Evolutionary conservation across 2,329 filamentous ascomycete genomes (phyloP), one percentile per base, ranked within the genome.

Genomic region (Furcasterigmium sp.): DNA sequence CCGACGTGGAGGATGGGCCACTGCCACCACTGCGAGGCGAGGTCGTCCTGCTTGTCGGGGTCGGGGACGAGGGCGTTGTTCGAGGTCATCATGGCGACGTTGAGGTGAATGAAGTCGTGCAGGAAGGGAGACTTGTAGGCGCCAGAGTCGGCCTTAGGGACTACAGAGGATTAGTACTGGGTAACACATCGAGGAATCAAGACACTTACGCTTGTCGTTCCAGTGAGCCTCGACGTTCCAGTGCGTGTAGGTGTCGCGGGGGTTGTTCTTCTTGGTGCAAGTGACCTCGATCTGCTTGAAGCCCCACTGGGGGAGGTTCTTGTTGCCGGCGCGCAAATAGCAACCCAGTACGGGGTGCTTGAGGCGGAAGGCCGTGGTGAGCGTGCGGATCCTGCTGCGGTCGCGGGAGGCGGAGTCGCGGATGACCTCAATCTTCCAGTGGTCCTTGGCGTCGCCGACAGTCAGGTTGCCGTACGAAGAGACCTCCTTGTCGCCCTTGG

Each of bases 21-120:
- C 69, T 98, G 91, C 93, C 93, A 98, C 75, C 91, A 96, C 53
- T 90, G 76, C 13, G 93, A 98, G 25, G 93, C 93, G 38, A 98
- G 80, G 59, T 98, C 93, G 58, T 98, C 93, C 65, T 98, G 93
- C 78, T 98, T 98, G 65, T 98, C 93, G 5, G 93, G 91, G 59
- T 98, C 93, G 4, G 93, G 93, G 17, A 98, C 89, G 37, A 98
- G 81, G 19, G 93, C 93, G 60, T 98, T 98, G 77, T 98, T 98
- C 30, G 93, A 97, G 4, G 93, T 98, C 91, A 97, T 96, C 93
- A 98, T 98, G 50, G 93, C 93, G 49, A 98, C 93, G 62, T 98
- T 98, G 48, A 97, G 73, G 64, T 98, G 93, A 51, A 98, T 84
- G 58, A 98, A 98, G 66, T 98, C 93, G 61, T 95, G 91, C 59